Conservation (phyloP, 345 rosid genomes). For the Bruguiera gymnorhiza region DNA sequence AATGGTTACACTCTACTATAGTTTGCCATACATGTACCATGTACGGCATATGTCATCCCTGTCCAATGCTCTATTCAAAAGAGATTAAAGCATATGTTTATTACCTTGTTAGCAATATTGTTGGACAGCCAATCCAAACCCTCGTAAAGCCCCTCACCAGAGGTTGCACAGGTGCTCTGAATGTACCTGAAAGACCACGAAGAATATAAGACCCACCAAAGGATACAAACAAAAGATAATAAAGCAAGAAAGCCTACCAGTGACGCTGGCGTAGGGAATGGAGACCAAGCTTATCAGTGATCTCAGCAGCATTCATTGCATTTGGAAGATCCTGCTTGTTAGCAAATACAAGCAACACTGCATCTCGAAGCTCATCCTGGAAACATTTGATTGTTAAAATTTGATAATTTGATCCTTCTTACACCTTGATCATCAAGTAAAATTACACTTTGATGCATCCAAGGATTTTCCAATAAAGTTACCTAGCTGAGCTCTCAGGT, state of each 20-base stretch:
- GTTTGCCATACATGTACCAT: too few relatives aligned
- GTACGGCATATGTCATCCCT: too few relatives aligned
- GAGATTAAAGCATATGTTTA: neutral
- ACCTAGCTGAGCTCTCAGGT: too few relatives aligned
- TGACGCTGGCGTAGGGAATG: constrained; percentile 5
- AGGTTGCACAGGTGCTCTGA: constrained; percentile 3
- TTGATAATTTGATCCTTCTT: neutral
- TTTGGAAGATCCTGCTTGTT: constrained; percentile 6
- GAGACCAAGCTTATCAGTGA: constrained; percentile 4
- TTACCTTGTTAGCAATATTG: constrained; percentile 4
- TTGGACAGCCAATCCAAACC: constrained; percentile 3
- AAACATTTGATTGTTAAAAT: neutral
- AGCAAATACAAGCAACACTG: constrained; percentile 7
- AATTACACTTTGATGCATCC: too few relatives aligned
- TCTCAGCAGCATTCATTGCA: constrained; percentile 7
- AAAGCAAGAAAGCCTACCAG: neutral
- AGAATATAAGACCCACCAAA: neutral
- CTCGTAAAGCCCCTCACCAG: constrained; percentile 5
- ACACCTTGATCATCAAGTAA: too few relatives aligned
- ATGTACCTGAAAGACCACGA: neutral
- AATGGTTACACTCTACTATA: too few relatives aligned
- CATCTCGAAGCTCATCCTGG: constrained; percentile 5
- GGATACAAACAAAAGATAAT: neutral
- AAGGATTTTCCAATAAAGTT: too few relatives aligned
- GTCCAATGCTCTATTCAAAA: too few relatives aligned